These are phyloP conservation scores for Russula foetens DNA, from an alignment of 768 basidiomycete species.

Conservation along the genomic window DNA sequence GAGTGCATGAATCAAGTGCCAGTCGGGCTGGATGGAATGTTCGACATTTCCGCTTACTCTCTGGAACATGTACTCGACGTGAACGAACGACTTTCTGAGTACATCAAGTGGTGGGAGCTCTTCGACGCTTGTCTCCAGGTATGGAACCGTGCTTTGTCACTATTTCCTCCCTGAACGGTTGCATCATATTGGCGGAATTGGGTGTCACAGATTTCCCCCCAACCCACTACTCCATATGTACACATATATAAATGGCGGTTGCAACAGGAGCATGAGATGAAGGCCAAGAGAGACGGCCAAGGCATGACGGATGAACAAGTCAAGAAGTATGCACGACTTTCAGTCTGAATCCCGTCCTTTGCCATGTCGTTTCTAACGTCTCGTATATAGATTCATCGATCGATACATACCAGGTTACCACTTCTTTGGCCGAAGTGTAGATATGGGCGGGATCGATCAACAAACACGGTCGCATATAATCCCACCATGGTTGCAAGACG, in stretches of 20 bases:
- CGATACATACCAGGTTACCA: constrained; percentile 94
- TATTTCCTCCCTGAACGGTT: background rate
- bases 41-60: constrained; percentile 32
- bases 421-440: constrained; percentile 64
- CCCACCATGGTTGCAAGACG: constrained; percentile 41
- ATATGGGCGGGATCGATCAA: constrained; percentile 24
- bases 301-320: constrained; percentile 86
- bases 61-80: constrained; percentile 52
- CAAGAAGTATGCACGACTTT: constrained; percentile 32
- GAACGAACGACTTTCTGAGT: constrained; percentile 53
- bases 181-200: background rate
- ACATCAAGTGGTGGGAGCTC: constrained; percentile 58
- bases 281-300: constrained; percentile 67
- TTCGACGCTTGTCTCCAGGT: constrained; percentile 79
- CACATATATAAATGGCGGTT: constrained; percentile 83
- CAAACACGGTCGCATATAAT: constrained; percentile 13
- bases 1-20: constrained; percentile 40
- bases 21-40: constrained; percentile 25
- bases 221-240: constrained; percentile 29
- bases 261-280: constrained; percentile 89
- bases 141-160: constrained; percentile 12
- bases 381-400: constrained; percentile 62
- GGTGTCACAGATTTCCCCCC: constrained; percentile 32
- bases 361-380: background rate
- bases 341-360: background rate